Percentiles rank a stretch among this genome's conserved stretches.
phyloP scores from a whole-genome alignment of 2,329 filamentous ascomycete genomes.

The Aspergillus versicolor region DNA sequence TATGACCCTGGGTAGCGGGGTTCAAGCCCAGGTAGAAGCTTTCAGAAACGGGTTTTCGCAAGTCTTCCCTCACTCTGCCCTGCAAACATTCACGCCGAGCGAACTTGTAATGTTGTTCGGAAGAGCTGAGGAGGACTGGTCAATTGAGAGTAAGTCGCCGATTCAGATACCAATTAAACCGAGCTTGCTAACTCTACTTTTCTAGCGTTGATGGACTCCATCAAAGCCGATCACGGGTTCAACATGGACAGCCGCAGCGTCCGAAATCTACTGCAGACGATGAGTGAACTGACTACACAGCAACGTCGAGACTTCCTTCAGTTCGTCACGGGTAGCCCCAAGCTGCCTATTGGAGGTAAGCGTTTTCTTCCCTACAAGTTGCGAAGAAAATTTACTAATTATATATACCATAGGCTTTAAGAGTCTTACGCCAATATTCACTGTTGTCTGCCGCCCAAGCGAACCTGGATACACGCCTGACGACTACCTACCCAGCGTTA shows the following conservation, averaged over 20 bases:
- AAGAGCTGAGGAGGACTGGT: conserved; percentile 92
- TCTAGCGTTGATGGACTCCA: conserved; percentile 88
- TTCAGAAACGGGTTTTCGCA: conserved; percentile 91
- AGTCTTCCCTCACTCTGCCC: conserved; percentile 90
- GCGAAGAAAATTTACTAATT: conserved; percentile 31
- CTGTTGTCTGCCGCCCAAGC: conserved; percentile 97
- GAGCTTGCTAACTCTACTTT: conserved; percentile 26
- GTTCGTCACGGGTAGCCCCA: conserved; percentile 96
- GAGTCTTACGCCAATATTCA: conserved; percentile 95
- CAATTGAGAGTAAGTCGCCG: conserved; percentile 76
- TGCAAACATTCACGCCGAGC: conserved; percentile 90
- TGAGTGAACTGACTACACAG: conserved; percentile 76
- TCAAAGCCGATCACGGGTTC: conserved; percentile 97
- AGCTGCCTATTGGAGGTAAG: conserved; percentile 95
- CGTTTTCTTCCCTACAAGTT: neutral
- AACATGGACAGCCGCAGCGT: conserved; percentile 98
- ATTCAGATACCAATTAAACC: too few species aligned
- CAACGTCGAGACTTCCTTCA: conserved; percentile 92
- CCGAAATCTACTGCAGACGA: conserved; percentile 85
- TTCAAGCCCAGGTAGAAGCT: conserved; percentile 83
- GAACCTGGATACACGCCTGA: conserved; percentile 91
- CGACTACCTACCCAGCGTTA: conserved; percentile 98
- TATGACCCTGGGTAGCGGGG: conserved; percentile 84
- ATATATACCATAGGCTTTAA: conserved; percentile 71
- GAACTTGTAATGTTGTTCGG: conserved; percentile 96